Base-by-base conservation (phyloP, 805 yeast species). In the Lachancea thermotolerans region DNA sequence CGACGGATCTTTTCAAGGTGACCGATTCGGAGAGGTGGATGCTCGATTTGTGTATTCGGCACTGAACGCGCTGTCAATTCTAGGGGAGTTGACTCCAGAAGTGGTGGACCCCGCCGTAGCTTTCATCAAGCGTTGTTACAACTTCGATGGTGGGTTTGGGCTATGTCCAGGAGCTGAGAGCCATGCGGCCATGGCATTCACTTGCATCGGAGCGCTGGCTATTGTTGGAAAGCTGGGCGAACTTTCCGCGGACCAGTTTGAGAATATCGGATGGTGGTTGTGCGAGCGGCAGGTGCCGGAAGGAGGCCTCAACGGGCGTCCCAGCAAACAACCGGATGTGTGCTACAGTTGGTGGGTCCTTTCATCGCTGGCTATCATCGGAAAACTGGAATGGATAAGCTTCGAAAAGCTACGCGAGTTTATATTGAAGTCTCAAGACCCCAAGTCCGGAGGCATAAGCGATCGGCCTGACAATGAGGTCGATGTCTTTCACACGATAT, bases 301-400 rank as follows among this genome's bases (percentile, higher is more conserved):
- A 27, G 99, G 99, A 5, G 99, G 99, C 0, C 71, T 93, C 45
- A 93, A 93, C 59, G 99, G 99, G 0, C 75, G 99, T 41, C 96
- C 98, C 0, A 95, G 93, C 48, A 93, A 93, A 61, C 67, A 88
- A 15, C 95, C 98, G 0, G 99, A 93, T 64, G 96, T 87, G n/a
- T 93, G 99, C 61, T 93, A 93, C 62, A 81, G 93, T 55, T 93
- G 97, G 96, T 93, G 99, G 99, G 95, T 89, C 9, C 62, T 89
- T 17, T 82, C 95, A 1, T 75, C 88, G 2, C 65, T 90, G 46
- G 74, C 84, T 0, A 80, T 87, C 32, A 69, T 91, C 16, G 77
- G 69, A 0, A 79, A 76, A 49, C 62, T 80, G 15, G 76, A 85
- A 51, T 89, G 95, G 89, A 83, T 93, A n/a, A 82, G 87, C 57